These are phyloP conservation scores for Colletotrichum cordylinicola DNA, from an alignment of 2,329 filamentous ascomycete genomes.

Conservation along the genomic window DNA sequence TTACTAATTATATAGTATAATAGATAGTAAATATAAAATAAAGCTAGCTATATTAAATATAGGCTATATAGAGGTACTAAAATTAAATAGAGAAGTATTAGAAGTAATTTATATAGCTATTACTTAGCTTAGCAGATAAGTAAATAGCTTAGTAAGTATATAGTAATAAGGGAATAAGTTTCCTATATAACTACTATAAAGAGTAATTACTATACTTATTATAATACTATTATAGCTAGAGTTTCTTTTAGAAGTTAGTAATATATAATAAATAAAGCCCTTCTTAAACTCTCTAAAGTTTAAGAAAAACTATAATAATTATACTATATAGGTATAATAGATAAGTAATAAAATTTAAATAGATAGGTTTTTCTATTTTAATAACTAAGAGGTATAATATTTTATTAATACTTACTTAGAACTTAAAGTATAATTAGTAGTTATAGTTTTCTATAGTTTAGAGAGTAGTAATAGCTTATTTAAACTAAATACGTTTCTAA, in stretches of 20 bases:
- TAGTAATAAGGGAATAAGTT: not conserved
- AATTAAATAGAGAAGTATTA: not conserved
- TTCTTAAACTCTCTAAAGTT: rapidly evolving
- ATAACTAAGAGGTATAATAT: not conserved
- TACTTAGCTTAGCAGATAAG: not conserved
- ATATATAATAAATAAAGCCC: not conserved
- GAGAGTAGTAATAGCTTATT: not conserved
- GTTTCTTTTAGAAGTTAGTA: no score
- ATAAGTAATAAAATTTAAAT: not conserved
- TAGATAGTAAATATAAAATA: not conserved
- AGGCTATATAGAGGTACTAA: not conserved
- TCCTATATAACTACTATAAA: not conserved
- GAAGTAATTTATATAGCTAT: not conserved
- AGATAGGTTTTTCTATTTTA: not conserved
- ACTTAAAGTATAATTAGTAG: not conserved
- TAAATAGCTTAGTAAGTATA: not conserved
- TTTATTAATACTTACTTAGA: not conserved
- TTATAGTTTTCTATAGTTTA: not conserved
- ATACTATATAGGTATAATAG: not conserved
- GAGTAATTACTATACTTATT: not conserved
- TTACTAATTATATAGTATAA: not conserved
- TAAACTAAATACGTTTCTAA: no score
- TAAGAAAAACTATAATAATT: not conserved
- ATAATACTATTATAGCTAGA: not conserved
- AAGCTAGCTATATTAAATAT: not conserved